Conservation (phyloP, 257 asterid species). For the Schizonepeta tenuifolia region DNA sequence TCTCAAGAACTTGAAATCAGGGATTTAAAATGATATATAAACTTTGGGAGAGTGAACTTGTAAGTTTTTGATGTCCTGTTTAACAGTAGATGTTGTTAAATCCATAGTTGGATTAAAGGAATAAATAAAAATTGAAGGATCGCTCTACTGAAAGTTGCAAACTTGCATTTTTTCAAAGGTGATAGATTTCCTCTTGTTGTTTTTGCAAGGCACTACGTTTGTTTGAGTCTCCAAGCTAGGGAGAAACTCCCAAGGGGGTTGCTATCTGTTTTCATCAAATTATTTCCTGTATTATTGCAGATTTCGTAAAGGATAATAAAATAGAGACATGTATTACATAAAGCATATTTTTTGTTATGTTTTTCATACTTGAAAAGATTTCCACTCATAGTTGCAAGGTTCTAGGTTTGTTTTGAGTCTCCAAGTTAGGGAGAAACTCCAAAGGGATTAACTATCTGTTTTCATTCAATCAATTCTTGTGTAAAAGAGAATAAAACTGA, state of each 20-base stretch:
- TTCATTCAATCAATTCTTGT: no score
- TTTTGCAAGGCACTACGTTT: constrained; percentile 13
- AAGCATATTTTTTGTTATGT: no score
- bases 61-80: background rate
- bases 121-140: background rate
- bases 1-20: background rate
- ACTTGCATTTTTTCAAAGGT: constrained; percentile 6
- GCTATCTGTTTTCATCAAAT: background rate
- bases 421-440: no score
- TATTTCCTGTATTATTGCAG: background rate
- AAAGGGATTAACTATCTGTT: no score
- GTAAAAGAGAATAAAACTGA: no score
- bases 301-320: background rate
- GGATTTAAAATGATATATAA: constrained; percentile 1
- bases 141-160: background rate
- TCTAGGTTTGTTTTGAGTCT: no score
- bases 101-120: background rate
- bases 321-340: no score
- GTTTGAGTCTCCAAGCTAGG: background rate
- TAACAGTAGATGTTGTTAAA: background rate
- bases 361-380: no score
- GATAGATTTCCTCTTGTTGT: constrained; percentile 2
- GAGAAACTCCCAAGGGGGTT: background rate
- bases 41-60: background rate
- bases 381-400: no score